Evolutionary conservation across 2,329 filamentous ascomycete species (phyloP).

Genomic region (Pseudocercospora eumusae): DNA sequence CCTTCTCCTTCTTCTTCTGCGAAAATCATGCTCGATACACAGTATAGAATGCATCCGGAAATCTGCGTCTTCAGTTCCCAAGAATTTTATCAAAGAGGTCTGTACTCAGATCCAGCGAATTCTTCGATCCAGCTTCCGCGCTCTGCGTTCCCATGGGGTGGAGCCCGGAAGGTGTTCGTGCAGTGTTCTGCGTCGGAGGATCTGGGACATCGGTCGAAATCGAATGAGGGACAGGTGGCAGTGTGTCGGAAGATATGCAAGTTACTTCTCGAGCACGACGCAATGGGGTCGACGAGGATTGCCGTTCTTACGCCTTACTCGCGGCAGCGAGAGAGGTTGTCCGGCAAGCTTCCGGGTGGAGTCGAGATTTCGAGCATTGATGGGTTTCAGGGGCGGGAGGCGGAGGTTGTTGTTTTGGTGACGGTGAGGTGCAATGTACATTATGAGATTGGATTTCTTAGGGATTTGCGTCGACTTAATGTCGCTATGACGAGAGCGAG

Average conservation of each 20-base stretch:
- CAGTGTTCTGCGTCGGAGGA: conserved; percentile 9
- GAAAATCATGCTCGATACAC: conserved; percentile 17
- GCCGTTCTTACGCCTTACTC: conserved; percentile 12
- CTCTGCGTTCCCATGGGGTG: conserved; percentile 6
- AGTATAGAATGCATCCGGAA: conserved; percentile 15
- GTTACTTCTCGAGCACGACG: background rate
- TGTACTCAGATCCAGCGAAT: background rate
- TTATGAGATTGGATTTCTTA: conserved; percentile 13
- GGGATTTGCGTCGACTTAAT: conserved; percentile 11
- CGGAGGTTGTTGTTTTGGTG: conserved; percentile 13
- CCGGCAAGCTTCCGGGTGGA: background rate
- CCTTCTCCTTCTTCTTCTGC: background rate
- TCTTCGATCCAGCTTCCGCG: background rate
- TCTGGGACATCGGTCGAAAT: conserved; percentile 13
- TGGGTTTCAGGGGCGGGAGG: conserved; percentile 14
- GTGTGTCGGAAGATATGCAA: conserved; percentile 1
- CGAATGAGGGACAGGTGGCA: conserved; percentile 8
- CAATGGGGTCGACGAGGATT: background rate
- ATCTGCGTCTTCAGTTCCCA: conserved; percentile 12
- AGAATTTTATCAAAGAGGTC: background rate
- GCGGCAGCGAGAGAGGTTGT: background rate
- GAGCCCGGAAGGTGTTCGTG: conserved; percentile 8
- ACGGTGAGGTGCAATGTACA: conserved; percentile 10
- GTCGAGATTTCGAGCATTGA: conserved; percentile 7
- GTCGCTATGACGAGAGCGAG: conserved; percentile 14